Evolutionary conservation across 2,329 filamentous ascomycete species (phyloP).

Genomic region (Diplodia seriata): DNA sequence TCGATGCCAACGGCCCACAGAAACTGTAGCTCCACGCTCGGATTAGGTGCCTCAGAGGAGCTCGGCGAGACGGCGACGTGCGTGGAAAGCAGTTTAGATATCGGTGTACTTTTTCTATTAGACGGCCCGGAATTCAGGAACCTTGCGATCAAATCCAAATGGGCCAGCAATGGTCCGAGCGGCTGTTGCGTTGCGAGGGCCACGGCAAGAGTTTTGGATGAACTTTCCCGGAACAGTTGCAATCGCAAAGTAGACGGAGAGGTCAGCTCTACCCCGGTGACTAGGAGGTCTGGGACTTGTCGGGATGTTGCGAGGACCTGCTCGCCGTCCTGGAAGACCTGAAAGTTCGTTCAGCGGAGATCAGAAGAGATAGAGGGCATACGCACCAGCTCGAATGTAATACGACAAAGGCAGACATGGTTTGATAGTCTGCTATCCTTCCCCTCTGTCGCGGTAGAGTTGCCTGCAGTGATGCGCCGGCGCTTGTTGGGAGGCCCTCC

Average conservation of each 20-base stretch:
- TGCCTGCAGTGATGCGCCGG: constrained; percentile 2
- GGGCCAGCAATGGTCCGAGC: neutral
- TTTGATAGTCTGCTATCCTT: too few relatives aligned
- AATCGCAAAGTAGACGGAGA: neutral
- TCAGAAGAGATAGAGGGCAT: too few relatives aligned
- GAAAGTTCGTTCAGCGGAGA: neutral
- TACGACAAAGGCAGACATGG: neutral
- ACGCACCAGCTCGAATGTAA: constrained; percentile 10
- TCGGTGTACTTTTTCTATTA: neutral
- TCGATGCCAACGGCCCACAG: constrained; percentile 14
- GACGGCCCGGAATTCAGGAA: neutral
- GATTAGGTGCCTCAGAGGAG: neutral
- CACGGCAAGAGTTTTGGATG: neutral
- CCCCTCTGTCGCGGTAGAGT: neutral
- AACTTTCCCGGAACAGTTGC: neutral
- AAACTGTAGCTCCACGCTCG: neutral
- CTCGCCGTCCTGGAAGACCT: constrained; percentile 5
- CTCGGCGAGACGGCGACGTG: neutral
- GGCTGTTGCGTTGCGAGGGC: neutral
- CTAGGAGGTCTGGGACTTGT: neutral
- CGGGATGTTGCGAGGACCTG: neutral
- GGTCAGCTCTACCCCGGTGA: neutral
- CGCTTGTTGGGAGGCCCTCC: constrained; percentile 21
- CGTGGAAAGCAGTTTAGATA: neutral
- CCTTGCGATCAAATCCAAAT: constrained; percentile 14